phyloP scores from a whole-genome alignment of 345 rosid species.

The Trapa bicornis region DNA sequence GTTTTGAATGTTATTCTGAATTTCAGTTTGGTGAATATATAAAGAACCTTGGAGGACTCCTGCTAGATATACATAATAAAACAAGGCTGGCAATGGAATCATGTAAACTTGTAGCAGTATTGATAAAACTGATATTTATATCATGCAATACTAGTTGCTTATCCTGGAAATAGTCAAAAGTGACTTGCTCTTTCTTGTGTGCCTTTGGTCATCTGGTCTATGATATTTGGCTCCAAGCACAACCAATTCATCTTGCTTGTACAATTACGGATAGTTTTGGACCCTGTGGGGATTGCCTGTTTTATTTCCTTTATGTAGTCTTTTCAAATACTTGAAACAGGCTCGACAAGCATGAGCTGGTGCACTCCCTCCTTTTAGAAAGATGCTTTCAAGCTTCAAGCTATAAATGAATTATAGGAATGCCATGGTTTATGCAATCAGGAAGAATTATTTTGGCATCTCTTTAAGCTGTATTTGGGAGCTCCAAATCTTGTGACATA shows the following conservation, averaged over 20 bases:
- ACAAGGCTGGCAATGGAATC: neutral
- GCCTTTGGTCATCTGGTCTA: neutral
- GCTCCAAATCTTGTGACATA: no score
- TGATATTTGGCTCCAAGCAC: neutral
- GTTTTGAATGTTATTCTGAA: neutral
- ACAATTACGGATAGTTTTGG: neutral
- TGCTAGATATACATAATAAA: neutral
- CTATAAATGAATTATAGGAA: neutral
- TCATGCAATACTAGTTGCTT: neutral
- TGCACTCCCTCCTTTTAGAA: neutral
- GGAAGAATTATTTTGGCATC: neutral
- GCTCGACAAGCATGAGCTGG: slow-evolving; percentile 59
- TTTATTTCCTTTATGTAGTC: neutral
- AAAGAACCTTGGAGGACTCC: neutral
- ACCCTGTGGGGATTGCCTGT: neutral
- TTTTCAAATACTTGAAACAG: slow-evolving; percentile 26
- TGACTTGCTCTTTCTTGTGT: neutral
- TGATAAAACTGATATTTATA: no score
- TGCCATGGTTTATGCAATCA: neutral
- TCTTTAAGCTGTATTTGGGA: neutral
- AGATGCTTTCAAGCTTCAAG: neutral
- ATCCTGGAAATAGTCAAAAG: neutral
- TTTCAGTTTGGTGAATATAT: neutral
- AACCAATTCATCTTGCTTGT: neutral
- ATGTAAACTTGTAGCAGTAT: neutral